Conservation (phyloP, 2,329 filamentous ascomycete species). For the Penicillium sp. region DNA sequence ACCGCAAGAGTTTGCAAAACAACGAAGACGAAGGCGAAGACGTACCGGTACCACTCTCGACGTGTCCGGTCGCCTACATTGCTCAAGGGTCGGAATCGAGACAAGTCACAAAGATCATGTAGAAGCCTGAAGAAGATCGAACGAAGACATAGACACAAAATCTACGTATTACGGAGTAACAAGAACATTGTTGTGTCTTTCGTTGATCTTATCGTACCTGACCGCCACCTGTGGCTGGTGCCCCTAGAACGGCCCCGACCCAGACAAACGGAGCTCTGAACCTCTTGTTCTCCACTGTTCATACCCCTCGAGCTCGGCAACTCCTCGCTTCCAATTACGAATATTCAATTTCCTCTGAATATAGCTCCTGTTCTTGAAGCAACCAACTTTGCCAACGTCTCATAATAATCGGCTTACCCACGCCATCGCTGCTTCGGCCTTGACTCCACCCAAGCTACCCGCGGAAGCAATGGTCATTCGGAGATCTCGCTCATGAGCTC, state of each 20-base stretch:
- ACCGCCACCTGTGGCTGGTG: conserved; percentile 12
- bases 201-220: conserved; percentile 2
- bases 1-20: no score
- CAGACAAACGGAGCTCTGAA: conserved; percentile 7
- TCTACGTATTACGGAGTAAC: no score
- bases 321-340: not conserved
- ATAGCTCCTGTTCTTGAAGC: not conserved
- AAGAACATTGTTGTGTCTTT: no score
- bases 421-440: conserved; percentile 7
- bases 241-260: conserved; percentile 9
- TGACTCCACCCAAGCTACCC: conserved; percentile 9
- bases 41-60: no score
- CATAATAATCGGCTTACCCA: not conserved
- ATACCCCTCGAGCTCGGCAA: conserved; percentile 10
- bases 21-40: no score
- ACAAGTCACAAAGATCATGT: no score
- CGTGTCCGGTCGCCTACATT: no score
- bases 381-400: not conserved
- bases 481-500: conserved; percentile 63
- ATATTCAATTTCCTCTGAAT: not conserved
- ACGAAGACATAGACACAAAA: no score
- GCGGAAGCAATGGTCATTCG: conserved; percentile 52
- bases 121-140: no score
- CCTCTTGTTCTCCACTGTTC: conserved; percentile 11
- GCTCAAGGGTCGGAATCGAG: no score